Base-by-base conservation (phyloP, 106 monocot genomes). In the Acanthochlamys bracteata region DNA sequence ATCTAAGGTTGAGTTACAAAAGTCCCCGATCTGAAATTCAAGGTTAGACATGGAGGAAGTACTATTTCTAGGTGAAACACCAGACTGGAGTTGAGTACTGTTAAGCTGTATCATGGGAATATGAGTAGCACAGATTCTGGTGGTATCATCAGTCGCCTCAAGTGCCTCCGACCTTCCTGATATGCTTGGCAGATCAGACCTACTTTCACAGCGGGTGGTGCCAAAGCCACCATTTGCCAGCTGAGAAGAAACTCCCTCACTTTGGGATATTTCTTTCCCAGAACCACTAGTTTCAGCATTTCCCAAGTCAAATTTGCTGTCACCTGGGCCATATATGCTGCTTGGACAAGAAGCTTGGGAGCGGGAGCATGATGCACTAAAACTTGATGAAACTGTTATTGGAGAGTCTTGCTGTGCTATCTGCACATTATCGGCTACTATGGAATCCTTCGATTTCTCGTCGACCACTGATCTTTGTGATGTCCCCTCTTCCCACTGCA, bases 111-210 rank as follows among this genome's bases (percentile, higher is more conserved):
- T 47, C 24, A 63, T 7, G 41, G 67, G 61, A 33, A 33, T 33
- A 11, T 43, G 67, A 22, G 66, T 61, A 19, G 22, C 57, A 74
- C 1, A 46, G 21, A 17, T 20, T 59, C 42, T 66, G 52, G 65
- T 42, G 52, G 55, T 57, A 62, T 53, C 56, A 69, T 49, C 62
- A 56, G 24, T 41, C 55, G 72, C 64, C 52, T 57, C 75, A 16
- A 62, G 43, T 60, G 65, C 11, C 7, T 65, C 53, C 25, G 53
- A 41, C 67, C 73, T 73, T 49, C 55, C 60, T n/a, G 83, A 83
- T 61, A 74, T 73, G 56, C 73, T 78, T 51, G 64, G 58, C 41
- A 70, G 71, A 68, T 80, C 65, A 56, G 12, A 69, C 67, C 0
- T 55, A 11, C 66, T 64, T 63, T 64, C 60, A 47, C 66, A 26